Conservation (phyloP, 345 rosid genomes). For the Syzygium aromaticum region DNA sequence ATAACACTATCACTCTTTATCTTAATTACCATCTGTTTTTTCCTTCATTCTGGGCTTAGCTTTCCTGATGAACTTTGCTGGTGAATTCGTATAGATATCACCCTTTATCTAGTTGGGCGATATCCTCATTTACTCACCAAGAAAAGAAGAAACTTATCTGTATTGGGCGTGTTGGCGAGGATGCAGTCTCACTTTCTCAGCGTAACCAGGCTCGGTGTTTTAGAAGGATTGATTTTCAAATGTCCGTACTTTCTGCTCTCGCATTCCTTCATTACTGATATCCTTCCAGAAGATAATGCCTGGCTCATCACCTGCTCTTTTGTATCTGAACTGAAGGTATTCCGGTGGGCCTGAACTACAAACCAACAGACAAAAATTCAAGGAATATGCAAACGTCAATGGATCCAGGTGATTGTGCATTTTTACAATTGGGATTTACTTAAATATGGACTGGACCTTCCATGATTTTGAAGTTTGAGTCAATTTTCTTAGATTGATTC, state of each 20-base stretch:
- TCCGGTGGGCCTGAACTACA: background rate
- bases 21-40: too few relatives aligned
- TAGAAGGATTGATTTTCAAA: background rate
- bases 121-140: too few relatives aligned
- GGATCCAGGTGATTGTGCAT: background rate
- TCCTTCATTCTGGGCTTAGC: background rate
- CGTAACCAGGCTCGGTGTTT: too few relatives aligned
- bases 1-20: background rate
- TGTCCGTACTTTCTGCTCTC: background rate
- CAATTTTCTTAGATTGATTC: background rate
- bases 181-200: too few relatives aligned
- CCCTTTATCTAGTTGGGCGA: too few relatives aligned
- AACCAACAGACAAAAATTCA: background rate
- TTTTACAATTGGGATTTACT: rapidly evolving
- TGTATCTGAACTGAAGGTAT: background rate
- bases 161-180: rapidly evolving
- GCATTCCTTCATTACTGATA: background rate
- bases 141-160: rapidly evolving
- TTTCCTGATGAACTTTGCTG: too few relatives aligned
- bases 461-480: background rate
- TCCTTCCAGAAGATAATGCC: rapidly evolving
- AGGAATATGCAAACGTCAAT: too few relatives aligned
- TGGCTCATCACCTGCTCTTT: background rate
- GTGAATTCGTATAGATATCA: too few relatives aligned
- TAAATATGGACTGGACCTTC: rapidly evolving